phyloP scores from a whole-genome alignment of 306 rosid species.

The Arachis stenosperma region DNA sequence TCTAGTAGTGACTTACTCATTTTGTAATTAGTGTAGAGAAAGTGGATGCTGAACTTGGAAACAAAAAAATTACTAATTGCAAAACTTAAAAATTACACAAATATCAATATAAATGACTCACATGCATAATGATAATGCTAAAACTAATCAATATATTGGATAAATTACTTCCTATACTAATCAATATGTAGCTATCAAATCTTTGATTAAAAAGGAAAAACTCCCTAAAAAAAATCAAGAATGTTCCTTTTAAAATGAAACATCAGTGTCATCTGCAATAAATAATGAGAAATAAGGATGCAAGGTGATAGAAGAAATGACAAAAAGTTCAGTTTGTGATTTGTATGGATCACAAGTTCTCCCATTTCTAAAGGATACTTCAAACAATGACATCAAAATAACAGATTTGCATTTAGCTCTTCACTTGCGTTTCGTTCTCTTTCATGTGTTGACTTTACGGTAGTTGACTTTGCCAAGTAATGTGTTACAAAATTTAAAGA shows the following conservation, averaged over 20 bases:
- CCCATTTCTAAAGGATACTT: not conserved
- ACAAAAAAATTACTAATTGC: conserved; percentile 5
- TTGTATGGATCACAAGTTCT: not conserved
- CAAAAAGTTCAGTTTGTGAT: not conserved
- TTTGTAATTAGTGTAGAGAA: not conserved
- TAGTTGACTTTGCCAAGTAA: not conserved
- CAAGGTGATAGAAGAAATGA: too few relatives aligned
- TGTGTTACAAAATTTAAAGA: too few relatives aligned
- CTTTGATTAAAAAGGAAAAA: not conserved
- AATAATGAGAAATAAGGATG: too few relatives aligned
- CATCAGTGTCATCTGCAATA: not conserved
- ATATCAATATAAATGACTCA: not conserved
- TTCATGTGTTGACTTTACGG: not conserved
- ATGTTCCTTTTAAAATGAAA: not conserved
- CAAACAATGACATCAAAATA: too few relatives aligned
- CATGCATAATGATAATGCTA: not conserved
- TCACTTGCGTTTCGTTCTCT: not conserved
- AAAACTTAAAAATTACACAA: not conserved
- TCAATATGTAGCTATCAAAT: not conserved
- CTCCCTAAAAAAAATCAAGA: not conserved
- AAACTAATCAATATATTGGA: not conserved
- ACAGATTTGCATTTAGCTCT: conserved; percentile 13
- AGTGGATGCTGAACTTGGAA: too few relatives aligned
- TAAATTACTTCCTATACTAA: not conserved
- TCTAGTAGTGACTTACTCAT: conserved; percentile 1